A percentile compares a stretch with the other conserved stretches of the same genome.
phyloP scores from a whole-genome alignment of 2,329 filamentous ascomycete species.

The Ploettnerulaceae sp. region DNA sequence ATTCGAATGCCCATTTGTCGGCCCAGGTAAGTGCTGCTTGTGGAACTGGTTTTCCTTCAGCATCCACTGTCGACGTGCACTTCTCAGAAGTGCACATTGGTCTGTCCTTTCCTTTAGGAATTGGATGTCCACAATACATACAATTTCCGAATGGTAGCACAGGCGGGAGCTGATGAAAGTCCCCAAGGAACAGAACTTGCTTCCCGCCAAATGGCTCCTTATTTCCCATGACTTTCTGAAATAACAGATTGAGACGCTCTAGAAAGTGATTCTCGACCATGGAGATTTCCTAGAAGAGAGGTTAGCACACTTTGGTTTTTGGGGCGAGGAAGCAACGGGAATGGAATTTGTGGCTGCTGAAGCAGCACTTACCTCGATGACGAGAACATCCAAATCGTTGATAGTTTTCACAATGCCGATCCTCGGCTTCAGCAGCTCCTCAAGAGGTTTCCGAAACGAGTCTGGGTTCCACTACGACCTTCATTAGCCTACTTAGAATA shows the following conservation, averaged over 20 bases:
- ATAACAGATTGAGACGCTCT: constrained; percentile 24
- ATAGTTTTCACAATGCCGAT: background rate
- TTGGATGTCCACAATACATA: constrained; percentile 20
- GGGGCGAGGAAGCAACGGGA: no score
- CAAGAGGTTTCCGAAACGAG: constrained; percentile 18
- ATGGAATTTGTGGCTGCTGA: no score
- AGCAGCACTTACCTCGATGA: constrained; percentile 22
- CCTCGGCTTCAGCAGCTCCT: constrained; percentile 9
- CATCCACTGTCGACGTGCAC: background rate
- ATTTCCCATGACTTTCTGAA: constrained; percentile 16
- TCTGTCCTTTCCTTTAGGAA: constrained; percentile 8
- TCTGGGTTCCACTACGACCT: constrained; percentile 29
- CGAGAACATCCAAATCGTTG: constrained; percentile 20
- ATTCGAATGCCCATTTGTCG: constrained; percentile 31
- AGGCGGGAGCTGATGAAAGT: constrained; percentile 31
- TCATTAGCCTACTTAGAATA: no score
- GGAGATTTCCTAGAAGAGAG: constrained; percentile 30
- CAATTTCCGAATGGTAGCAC: constrained; percentile 29
- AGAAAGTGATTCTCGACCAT: constrained; percentile 31
- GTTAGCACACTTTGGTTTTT: constrained; percentile 20
- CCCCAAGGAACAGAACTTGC: constrained; percentile 30
- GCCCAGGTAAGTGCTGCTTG: background rate
- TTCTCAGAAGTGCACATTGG: no score
- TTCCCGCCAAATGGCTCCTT: constrained; percentile 26
- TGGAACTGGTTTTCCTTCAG: constrained; percentile 7